Conservation (phyloP, 2,329 filamentous ascomycete genomes). For the Nemania sp. region DNA sequence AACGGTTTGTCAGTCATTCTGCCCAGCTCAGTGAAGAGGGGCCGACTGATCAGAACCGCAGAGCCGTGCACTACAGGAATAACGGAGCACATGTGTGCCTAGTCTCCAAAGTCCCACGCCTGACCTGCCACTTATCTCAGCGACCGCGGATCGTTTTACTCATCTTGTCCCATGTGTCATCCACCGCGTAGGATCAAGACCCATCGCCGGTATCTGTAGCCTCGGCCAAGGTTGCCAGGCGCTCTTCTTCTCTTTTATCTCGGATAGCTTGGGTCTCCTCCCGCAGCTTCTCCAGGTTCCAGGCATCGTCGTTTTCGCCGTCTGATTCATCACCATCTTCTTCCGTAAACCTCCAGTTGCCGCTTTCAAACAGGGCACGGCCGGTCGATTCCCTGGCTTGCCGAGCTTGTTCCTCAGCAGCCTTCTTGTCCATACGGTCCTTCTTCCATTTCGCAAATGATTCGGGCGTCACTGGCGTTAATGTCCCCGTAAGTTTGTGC, state of each 20-base stretch:
- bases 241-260: conserved; percentile 78
- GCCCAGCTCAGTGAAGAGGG: conserved; percentile 29
- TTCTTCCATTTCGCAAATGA: conserved; percentile 97
- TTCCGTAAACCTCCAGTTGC: conserved; percentile 79
- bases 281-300: conserved; percentile 82
- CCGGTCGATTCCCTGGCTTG: conserved; percentile 95
- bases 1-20: conserved; percentile 22
- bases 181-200: conserved; percentile 17
- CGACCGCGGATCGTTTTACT: conserved; percentile 2
- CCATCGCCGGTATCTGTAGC: conserved; percentile 47
- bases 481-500: conserved; percentile 87
- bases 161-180: conserved; percentile 17
- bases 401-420: conserved; percentile 86
- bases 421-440: conserved; percentile 92
- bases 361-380: conserved; percentile 92
- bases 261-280: conserved; percentile 80
- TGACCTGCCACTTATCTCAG: conserved; percentile 28
- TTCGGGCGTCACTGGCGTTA: conserved; percentile 93
- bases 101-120: conserved; percentile 16
- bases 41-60: conserved; percentile 23
- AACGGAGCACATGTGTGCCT: conserved; percentile 12
- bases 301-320: conserved; percentile 61
- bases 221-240: conserved; percentile 48
- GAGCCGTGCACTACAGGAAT: conserved; percentile 15
- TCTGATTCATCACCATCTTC: conserved; percentile 65